Evolutionary conservation across 352 stramenopile genomes (phyloP), one percentile per base, ranked within the genome.

Genomic region (Phytophthora boehmeriae): DNA sequence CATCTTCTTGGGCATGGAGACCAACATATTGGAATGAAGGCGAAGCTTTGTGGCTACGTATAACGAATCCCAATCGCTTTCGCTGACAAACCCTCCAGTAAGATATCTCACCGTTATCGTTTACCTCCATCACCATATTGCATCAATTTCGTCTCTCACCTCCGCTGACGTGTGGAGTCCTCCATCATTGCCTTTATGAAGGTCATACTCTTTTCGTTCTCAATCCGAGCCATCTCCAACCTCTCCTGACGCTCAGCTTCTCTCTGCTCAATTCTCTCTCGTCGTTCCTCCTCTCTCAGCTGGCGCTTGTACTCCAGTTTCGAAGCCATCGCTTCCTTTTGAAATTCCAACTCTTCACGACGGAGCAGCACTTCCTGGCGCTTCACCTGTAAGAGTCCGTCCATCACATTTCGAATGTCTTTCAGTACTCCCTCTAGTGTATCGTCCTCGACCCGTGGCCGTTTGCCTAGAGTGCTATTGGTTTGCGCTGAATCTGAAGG

Each of bases 181-280:
- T 73, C 65, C 65, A 73, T 70, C 22, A 73, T 59, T 9, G 65
- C 65, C 41, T 73, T 73, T 0, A 73, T 19, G 39, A 73, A 73
- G 17, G 65, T 60, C 30, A 73, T n/a, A 14, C 68, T 64, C 44
- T 69, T 80, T 66, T 74, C 61, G 17, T 63, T 73, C 50, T 73
- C 65, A 9, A 73, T 73, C 43, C 59, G 39, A 13, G 54, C 65
- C 4, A 73, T 41, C 43, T 78, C 63, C n/a, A 73, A 19, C 38
- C 51, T 45, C 54, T 75, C 65, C 44, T 75, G 52, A 27, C 61
- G 52, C 41, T 62, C 61, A 2, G 62, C 57, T 38, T 73, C 70
- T 11, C 57, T 58, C 54, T 75, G 60, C 39, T 71, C 65, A 22
- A 47, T 42, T 53, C 56, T 14, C 11, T 67, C 42, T 13, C 56